Conservation (phyloP, 441 rosid genomes). For the Geranium incanum region DNA sequence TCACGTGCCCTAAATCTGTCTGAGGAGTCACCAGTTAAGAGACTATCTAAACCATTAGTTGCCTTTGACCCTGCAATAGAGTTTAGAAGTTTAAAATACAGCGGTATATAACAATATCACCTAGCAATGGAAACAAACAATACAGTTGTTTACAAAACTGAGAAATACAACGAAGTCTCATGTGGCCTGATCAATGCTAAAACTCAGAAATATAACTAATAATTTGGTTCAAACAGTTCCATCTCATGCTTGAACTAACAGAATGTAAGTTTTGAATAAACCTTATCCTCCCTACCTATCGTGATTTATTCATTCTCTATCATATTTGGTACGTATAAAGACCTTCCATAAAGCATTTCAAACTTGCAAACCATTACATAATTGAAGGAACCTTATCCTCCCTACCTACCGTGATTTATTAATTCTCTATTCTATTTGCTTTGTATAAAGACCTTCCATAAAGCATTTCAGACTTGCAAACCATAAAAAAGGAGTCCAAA, state of each 20-base stretch:
- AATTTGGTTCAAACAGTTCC: slow-evolving; percentile 1
- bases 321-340: neutral
- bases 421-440: neutral
- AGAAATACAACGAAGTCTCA: neutral
- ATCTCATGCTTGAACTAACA: neutral
- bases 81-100: slow-evolving; percentile 15
- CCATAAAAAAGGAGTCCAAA: neutral
- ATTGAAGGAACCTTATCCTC: neutral
- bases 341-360: neutral
- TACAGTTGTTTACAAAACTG: neutral
- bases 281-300: neutral
- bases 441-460: neutral
- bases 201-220: neutral
- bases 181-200: neutral
- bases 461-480: slow-evolving; percentile 2
- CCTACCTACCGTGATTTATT: neutral
- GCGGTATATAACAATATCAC: neutral
- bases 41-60: slow-evolving; percentile 32
- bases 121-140: neutral
- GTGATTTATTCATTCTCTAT: neutral
- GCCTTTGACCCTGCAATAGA: slow-evolving; percentile 43
- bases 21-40: slow-evolving; percentile 43
- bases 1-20: slow-evolving; percentile 72
- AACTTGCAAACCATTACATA: slow-evolving; percentile 1
- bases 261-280: neutral